phyloP scores from a whole-genome alignment of 2,329 filamentous ascomycete genomes.

The Aspergillus transmontanensis region DNA sequence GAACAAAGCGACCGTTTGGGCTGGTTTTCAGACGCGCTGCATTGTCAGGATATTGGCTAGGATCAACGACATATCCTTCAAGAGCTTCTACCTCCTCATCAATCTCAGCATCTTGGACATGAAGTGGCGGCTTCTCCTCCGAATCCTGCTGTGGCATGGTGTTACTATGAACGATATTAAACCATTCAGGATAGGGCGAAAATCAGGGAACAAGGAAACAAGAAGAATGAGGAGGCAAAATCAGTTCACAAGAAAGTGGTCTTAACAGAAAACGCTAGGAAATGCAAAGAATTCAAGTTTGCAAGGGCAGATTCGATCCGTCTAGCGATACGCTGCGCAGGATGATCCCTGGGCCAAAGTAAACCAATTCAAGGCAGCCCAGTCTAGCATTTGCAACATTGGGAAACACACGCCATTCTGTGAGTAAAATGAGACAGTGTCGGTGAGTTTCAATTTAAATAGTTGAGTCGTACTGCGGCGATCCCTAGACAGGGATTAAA shows the following conservation, averaged over 20 bases:
- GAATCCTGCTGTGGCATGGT: not conserved
- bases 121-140: slow-evolving; percentile 3
- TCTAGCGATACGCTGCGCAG: not conserved
- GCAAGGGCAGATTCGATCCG: not conserved
- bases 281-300: not conserved
- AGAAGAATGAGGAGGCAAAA: not conserved
- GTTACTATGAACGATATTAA: not conserved
- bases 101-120: slow-evolving; percentile 6
- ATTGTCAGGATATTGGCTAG: slow-evolving; percentile 22
- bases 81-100: slow-evolving; percentile 22
- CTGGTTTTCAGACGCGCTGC: slow-evolving; percentile 36
- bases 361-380: not conserved
- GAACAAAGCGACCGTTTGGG: slow-evolving; percentile 44
- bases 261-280: not conserved
- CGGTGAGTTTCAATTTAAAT: not conserved
- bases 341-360: not conserved
- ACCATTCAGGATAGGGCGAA: not conserved
- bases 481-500: not conserved
- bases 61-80: slow-evolving; percentile 21
- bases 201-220: not conserved
- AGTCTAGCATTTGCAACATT: not conserved
- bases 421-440: not conserved
- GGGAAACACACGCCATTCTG: not conserved
- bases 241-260: not conserved
- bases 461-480: not conserved